These are phyloP conservation scores for Spatholobus suberectus DNA, from an alignment of 306 rosid genomes.

Conservation along the genomic window DNA sequence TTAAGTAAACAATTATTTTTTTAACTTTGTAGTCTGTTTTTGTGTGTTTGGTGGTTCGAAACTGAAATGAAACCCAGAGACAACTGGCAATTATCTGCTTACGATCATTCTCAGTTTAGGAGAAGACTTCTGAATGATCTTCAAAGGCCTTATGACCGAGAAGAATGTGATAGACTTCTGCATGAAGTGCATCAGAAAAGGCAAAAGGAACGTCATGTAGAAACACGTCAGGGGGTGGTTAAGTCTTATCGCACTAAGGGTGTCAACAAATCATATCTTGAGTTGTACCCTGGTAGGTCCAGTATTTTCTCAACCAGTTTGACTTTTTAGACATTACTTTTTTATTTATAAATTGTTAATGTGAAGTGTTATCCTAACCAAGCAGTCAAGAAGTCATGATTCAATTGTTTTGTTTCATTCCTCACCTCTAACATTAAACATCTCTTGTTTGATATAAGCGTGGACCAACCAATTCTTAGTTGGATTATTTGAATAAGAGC, in stretches of 20 bases:
- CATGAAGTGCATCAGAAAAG: conserved; percentile 23
- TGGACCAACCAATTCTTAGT: neutral
- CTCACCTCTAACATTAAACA: neutral
- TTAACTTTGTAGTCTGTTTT: neutral
- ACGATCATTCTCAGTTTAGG: conserved; percentile 49
- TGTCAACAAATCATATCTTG: conserved; percentile 57
- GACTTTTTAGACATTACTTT: neutral
- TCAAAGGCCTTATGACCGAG: conserved; percentile 58
- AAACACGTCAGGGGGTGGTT: conserved; percentile 45
- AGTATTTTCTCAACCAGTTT: conserved; percentile 12
- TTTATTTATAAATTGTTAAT: neutral
- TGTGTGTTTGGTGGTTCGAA: conserved; percentile 40
- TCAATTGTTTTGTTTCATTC: neutral
- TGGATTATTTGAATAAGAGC: neutral
- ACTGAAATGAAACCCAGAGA: conserved; percentile 45
- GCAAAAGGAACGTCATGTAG: conserved; percentile 37
- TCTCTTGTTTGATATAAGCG: neutral
- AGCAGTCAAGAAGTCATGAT: neutral
- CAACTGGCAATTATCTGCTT: neutral
- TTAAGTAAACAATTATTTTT: conserved; percentile 3
- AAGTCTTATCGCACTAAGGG: conserved; percentile 35
- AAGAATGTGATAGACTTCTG: conserved; percentile 38
- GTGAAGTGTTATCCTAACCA: neutral
- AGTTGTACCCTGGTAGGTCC: conserved; percentile 62
- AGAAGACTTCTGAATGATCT: conserved; percentile 62